These are phyloP conservation scores for Stylonectria norvegica DNA, from an alignment of 2,329 filamentous ascomycete genomes.

Conservation along the genomic window DNA sequence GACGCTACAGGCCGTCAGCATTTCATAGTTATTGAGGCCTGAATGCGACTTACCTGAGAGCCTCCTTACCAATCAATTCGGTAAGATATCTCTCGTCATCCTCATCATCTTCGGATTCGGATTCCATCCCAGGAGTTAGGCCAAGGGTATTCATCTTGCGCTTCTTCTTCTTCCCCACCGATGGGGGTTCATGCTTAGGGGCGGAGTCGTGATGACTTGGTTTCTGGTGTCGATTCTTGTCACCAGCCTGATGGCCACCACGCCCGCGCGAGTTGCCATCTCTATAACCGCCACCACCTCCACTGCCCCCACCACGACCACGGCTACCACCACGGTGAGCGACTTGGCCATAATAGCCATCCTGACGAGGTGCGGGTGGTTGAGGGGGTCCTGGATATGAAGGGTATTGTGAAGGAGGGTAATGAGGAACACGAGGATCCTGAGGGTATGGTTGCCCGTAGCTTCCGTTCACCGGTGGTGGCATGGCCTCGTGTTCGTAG, in stretches of 20 bases:
- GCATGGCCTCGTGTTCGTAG: conserved; percentile 34
- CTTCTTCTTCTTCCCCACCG: conserved; percentile 64
- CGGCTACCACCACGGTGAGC: conserved; percentile 34
- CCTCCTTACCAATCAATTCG: conserved; percentile 54
- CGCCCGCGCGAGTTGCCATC: conserved; percentile 42
- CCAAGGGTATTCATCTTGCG: conserved; percentile 69
- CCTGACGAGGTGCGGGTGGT: conserved; percentile 33
- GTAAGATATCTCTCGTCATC: conserved; percentile 66
- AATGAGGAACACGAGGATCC: conserved; percentile 37
- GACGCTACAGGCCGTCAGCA: conserved; percentile 38
- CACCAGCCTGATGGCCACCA: conserved; percentile 41
- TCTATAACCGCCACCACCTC: conserved; percentile 34
- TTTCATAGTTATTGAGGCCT: neutral
- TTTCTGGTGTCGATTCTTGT: conserved; percentile 39
- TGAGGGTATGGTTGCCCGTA: conserved; percentile 41
- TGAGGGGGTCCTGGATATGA: conserved; percentile 41
- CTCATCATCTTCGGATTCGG: conserved; percentile 63
- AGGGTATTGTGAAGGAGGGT: conserved; percentile 34
- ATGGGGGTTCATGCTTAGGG: conserved; percentile 39
- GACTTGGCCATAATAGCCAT: conserved; percentile 35
- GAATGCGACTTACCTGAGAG: conserved; percentile 47
- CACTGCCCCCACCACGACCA: conserved; percentile 35
- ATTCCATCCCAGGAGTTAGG: conserved; percentile 63
- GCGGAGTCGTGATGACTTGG: conserved; percentile 31
- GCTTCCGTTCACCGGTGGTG: conserved; percentile 32